Evolutionary conservation across 2,329 filamentous ascomycete species (phyloP).

Genomic region (Annulohypoxylon truncatum): DNA sequence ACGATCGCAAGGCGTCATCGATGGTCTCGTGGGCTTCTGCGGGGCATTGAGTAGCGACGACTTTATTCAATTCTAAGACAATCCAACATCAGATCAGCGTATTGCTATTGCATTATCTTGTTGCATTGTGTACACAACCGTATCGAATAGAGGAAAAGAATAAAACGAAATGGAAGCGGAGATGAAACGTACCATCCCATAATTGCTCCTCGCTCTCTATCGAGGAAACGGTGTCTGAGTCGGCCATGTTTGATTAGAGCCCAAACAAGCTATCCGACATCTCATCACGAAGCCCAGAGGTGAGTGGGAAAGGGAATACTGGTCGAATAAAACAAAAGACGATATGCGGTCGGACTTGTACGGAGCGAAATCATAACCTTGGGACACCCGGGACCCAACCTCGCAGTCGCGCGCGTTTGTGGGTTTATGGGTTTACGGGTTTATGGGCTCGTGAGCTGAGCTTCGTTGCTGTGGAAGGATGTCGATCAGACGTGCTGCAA

Average conservation of each 20-base stretch:
- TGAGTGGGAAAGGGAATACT: conserved; percentile 14
- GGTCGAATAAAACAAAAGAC: conserved; percentile 20
- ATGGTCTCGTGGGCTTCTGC: conserved; percentile 67
- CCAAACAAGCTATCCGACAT: conserved; percentile 36
- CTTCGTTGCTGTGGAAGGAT: conserved; percentile 8
- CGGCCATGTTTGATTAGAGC: conserved; percentile 59
- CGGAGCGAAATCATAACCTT: conserved; percentile 28
- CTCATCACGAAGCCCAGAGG: conserved; percentile 41
- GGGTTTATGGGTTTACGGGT: not conserved
- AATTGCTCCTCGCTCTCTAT: conserved; percentile 87
- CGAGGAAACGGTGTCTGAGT: conserved; percentile 75
- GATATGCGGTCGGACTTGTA: conserved; percentile 12
- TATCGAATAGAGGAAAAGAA: not conserved
- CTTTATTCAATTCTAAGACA: conserved; percentile 59
- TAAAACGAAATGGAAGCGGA: not conserved
- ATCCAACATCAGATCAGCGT: conserved; percentile 1
- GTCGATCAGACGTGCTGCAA: conserved; percentile 38
- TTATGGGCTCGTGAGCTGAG: conserved; percentile 3
- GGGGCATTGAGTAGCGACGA: conserved; percentile 59
- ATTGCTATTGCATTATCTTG: not conserved
- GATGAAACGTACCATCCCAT: conserved; percentile 77
- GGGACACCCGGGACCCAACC: conserved; percentile 18
- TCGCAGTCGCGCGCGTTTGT: conserved; percentile 15
- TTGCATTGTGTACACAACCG: not conserved
- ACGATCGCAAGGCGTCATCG: conserved; percentile 87